Conservation (phyloP, 2,329 filamentous ascomycete genomes). For the Ophiostoma himal-ulmi region DNA sequence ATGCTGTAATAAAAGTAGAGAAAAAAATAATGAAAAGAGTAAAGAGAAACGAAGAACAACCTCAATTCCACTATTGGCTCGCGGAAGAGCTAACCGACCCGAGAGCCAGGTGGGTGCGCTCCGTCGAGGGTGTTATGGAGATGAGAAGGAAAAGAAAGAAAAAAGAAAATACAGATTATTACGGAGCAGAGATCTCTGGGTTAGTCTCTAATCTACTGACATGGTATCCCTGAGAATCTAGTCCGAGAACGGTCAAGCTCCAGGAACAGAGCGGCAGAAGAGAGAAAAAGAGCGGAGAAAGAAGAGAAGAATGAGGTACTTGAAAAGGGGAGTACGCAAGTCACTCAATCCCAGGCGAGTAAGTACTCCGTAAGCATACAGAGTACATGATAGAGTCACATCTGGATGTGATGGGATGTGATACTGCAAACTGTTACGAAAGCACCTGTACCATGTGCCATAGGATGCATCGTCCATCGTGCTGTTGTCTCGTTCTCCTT, state of each 20-base stretch:
- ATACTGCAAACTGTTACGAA: background rate
- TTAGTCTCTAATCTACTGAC: background rate
- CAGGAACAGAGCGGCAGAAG: conserved; percentile 20
- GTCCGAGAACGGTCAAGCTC: conserved; percentile 18
- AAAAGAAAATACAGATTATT: background rate
- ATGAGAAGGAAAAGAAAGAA: background rate
- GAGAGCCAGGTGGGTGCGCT: background rate
- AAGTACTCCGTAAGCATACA: background rate
- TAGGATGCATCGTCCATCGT: conserved; percentile 1
- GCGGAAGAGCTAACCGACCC: conserved; percentile 10
- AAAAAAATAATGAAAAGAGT: too few species aligned
- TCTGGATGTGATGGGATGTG: conserved; percentile 7
- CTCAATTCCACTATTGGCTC: background rate
- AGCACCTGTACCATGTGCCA: background rate
- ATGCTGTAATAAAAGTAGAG: background rate
- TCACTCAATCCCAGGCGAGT: background rate
- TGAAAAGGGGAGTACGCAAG: conserved; percentile 2
- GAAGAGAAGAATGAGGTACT: background rate
- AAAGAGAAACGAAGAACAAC: too few species aligned
- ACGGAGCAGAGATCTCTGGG: background rate
- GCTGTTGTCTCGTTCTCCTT: background rate
- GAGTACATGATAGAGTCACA: background rate
- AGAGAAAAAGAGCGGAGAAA: conserved; percentile 17
- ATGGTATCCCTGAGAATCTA: conserved; percentile 32
- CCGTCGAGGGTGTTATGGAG: background rate